phyloP scores from a whole-genome alignment of 2,329 filamentous ascomycete species.

The Sporothrix curviconia region DNA sequence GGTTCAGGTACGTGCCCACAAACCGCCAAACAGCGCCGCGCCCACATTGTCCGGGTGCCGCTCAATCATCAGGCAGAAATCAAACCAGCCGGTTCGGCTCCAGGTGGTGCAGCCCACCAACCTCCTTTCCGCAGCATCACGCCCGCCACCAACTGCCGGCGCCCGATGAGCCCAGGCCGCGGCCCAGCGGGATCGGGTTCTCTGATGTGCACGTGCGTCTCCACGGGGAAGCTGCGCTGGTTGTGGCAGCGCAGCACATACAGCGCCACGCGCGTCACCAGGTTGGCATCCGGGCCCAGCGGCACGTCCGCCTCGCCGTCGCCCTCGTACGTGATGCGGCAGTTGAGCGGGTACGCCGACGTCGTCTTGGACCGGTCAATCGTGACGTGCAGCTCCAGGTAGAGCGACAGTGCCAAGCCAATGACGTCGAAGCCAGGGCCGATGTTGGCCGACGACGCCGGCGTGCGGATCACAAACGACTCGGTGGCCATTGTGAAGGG shows the following conservation, averaged over 20 bases:
- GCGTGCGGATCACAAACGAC: conserved; percentile 68
- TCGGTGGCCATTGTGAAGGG: conserved; percentile 29
- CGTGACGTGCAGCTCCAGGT: conserved; percentile 81
- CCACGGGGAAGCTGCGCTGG: conserved; percentile 72
- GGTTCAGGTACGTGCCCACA: conserved; percentile 92
- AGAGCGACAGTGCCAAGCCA: conserved; percentile 86
- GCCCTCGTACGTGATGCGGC: conserved; percentile 85
- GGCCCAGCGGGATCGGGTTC: conserved; percentile 89
- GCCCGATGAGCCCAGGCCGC: conserved; percentile 90
- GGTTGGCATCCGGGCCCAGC: conserved; percentile 77
- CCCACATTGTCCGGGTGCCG: conserved; percentile 92
- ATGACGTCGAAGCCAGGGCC: conserved; percentile 97
- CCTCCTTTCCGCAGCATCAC: conserved; percentile 88
- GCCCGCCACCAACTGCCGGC: conserved; percentile 91
- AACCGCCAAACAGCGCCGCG: conserved; percentile 94
- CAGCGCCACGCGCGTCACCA: conserved; percentile 87
- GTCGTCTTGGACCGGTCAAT: conserved; percentile 53
- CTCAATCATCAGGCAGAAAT: conserved; percentile 97
- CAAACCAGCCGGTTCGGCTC: conserved; percentile 77
- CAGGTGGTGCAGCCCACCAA: conserved; percentile 68
- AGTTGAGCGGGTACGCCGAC: conserved; percentile 66
- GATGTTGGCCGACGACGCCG: conserved; percentile 95
- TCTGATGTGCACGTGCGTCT: conserved; percentile 91
- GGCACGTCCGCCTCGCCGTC: conserved; percentile 67
- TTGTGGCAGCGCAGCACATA: conserved; percentile 93